phyloP scores from a whole-genome alignment of 441 rosid genomes.

The Capsella rubella region DNA sequence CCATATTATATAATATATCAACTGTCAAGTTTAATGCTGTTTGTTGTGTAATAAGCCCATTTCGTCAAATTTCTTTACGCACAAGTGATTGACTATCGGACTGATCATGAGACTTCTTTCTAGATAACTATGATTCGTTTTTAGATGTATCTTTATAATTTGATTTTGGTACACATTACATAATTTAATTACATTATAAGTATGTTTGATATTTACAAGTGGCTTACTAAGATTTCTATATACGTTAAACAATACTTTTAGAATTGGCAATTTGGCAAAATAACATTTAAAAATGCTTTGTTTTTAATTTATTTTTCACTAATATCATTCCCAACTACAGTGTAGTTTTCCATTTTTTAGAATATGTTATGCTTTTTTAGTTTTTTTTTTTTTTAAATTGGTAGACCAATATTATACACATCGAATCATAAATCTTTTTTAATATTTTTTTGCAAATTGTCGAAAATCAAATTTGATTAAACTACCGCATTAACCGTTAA shows the following conservation, averaged over 20 bases:
- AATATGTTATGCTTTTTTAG: no score
- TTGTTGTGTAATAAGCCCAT: neutral
- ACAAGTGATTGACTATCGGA: conserved; percentile 32
- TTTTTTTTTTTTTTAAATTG: no score
- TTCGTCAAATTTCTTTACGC: conserved; percentile 28
- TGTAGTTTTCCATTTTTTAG: no score
- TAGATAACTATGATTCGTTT: neutral
- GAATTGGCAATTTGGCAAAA: neutral
- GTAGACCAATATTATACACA: no score
- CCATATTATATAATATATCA: neutral
- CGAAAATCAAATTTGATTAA: no score
- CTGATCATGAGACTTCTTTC: neutral
- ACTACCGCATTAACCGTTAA: no score
- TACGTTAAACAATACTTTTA: neutral
- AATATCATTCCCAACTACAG: no score
- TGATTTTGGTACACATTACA: conserved; percentile 17
- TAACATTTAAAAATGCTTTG: neutral
- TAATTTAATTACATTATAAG: no score
- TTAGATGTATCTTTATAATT: neutral
- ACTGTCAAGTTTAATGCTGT: neutral
- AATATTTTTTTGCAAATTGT: no score
- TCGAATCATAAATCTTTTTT: no score
- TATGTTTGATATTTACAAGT: conserved; percentile 11
- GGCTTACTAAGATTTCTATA: neutral
- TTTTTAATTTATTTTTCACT: no score